phyloP scores from a whole-genome alignment of 345 rosid species.

The Arabidopsis arenosa region DNA sequence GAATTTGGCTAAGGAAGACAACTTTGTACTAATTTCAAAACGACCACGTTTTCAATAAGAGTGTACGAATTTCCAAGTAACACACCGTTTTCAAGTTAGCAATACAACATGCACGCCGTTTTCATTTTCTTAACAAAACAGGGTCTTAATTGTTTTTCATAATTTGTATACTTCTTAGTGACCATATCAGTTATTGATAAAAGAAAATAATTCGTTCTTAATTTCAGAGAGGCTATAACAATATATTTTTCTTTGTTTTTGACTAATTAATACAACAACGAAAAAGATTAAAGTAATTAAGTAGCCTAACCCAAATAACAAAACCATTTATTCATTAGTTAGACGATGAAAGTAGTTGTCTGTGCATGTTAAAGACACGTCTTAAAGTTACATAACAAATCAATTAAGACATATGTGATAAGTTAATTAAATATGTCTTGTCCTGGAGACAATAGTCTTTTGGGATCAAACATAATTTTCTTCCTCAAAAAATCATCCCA shows the following conservation, averaged over 20 bases:
- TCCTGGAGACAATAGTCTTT: conserved; percentile 77
- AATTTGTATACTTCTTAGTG: too few species aligned
- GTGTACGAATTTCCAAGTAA: not conserved
- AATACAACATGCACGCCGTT: conserved; percentile 23
- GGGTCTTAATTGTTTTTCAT: not conserved
- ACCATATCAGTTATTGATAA: not conserved
- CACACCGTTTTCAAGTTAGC: not conserved
- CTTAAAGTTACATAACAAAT: not conserved
- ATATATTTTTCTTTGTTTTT: not conserved
- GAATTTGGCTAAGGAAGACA: conserved; percentile 23
- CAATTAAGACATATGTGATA: not conserved
- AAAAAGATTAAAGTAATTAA: not conserved
- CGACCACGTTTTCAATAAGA: not conserved
- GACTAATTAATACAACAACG: not conserved
- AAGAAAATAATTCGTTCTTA: not conserved
- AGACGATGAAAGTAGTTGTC: not conserved
- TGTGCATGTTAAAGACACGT: conserved; percentile 10
- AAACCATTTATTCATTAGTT: not conserved
- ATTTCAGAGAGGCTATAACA: not conserved
- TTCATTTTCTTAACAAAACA: not conserved
- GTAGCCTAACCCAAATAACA: not conserved
- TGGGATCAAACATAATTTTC: conserved; percentile 81
- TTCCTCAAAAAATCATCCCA: conserved; percentile 63
- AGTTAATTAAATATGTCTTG: conserved; percentile 64
- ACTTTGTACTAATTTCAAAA: not conserved